A percentile compares a stretch with the other conserved stretches of the same genome.
Conservation (phyloP, 768 basidiomycete genomes). For the Xerocomellus intermedius region DNA sequence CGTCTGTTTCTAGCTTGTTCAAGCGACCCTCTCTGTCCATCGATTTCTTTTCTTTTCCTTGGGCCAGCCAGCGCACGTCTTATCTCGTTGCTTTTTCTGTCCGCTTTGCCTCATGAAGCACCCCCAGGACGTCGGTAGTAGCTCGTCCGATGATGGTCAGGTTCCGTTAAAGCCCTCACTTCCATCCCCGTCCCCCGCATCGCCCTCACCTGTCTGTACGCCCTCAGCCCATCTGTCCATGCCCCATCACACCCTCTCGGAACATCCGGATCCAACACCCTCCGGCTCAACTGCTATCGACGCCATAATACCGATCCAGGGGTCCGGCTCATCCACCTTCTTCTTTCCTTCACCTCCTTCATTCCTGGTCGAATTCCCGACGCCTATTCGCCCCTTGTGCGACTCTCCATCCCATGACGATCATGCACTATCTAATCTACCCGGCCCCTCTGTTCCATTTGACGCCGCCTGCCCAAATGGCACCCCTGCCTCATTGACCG, state of each 20-base stretch:
- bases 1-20: constrained; percentile 27
- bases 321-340: neutral
- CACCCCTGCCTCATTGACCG: constrained; percentile 27
- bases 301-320: neutral
- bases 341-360: constrained; percentile 13
- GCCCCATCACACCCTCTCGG: constrained; percentile 11
- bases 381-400: neutral
- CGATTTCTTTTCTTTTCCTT: neutral
- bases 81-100: constrained; percentile 24
- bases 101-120: constrained; percentile 38
- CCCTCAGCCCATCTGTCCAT: constrained; percentile 15
- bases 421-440: constrained; percentile 27
- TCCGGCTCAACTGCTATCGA: neutral
- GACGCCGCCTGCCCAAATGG: constrained; percentile 10
- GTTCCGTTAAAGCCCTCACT: constrained; percentile 9
- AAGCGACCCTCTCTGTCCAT: constrained; percentile 14
- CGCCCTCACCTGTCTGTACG: neutral
- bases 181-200: neutral
- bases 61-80: neutral
- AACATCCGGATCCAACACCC: constrained; percentile 10
- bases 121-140: constrained; percentile 52
- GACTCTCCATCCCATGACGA: constrained; percentile 5
- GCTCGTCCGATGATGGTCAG: constrained; percentile 23
- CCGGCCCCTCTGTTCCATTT: constrained; percentile 16
- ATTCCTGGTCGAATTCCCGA: constrained; percentile 5